Base-by-base conservation (phyloP, 2,329 filamentous ascomycete species). In the Pseudogymnoascus sp. region DNA sequence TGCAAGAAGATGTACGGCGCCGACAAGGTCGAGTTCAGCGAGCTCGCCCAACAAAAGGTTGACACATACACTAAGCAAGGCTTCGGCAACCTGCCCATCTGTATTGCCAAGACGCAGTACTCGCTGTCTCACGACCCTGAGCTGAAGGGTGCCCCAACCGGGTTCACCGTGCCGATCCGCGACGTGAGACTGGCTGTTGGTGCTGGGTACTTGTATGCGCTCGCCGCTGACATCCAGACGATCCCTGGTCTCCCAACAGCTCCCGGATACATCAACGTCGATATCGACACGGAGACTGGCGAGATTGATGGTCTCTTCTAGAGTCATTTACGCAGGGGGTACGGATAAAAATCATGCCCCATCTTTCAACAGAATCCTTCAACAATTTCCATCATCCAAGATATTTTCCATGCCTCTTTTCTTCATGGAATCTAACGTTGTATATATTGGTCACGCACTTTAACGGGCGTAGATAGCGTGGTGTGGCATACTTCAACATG, bases 101-200 rank as follows among this genome's bases (percentile, higher is more conserved):
- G 95, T 76, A 85, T 97, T 68, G 95, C 95, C 66, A 99, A 99
- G 86, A 99, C 95, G 13, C 95, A 99, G 77, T 99, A 99, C 80
- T 96, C 91, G 35, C 82, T 99, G 59, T 95, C 89, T 64, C 93
- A 97, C 76, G 92, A 99, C 75, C 89, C 93, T 2, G 86, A 90
- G 10, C 82, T 97, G 70, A 99, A 99, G 84, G 95, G 95, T 66
- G 95, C 95, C 7, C 95, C 95, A 24, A 90, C 88, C 3, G 95
- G 93, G 64, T 99, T 97, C 77, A 96, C 91, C 0, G 86, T 99
- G 5, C 95, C 95, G 1, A 96, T 99, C 70, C 82, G 93, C 65
- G 95, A 99, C 73, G 93, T 99, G 40, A 83, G 93, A 66, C 86
- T 99, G 82, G 95, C 95, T 29, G 93, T 93, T 65, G 95, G 95